phyloP scores from a whole-genome alignment of 177 flowering plant species.

The Telopea speciosissima region DNA sequence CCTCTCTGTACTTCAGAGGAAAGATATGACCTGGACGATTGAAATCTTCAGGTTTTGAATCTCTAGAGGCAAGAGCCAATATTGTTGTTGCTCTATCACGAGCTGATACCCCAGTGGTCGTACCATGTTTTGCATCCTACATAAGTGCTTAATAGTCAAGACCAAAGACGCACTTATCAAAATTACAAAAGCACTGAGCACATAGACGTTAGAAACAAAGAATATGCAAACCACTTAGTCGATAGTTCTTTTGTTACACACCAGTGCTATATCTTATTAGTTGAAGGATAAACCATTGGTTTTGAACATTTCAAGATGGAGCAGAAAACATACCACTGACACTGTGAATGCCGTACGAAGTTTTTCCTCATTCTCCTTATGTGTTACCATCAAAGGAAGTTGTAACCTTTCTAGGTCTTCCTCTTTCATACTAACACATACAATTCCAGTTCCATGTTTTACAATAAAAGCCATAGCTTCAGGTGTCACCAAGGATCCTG shows the following conservation, averaged over 20 bases:
- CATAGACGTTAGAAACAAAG: not conserved
- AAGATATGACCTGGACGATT: conserved; percentile 97
- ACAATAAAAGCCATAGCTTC: conserved; percentile 15
- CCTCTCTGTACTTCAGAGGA: conserved; percentile 88
- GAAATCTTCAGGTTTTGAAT: conserved; percentile 87
- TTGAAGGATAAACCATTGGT: not conserved
- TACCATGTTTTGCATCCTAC: conserved; percentile 93
- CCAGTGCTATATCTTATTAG: not conserved
- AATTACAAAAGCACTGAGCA: not conserved
- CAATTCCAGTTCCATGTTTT: conserved; percentile 15
- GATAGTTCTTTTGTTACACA: too few species aligned
- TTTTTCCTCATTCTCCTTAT: conserved; percentile 76
- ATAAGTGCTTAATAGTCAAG: conserved; percentile 5
- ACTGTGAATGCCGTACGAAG: conserved; percentile 84
- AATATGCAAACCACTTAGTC: too few species aligned
- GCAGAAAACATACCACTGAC: conserved; percentile 62
- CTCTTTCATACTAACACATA: conserved; percentile 37
- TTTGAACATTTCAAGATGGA: not conserved
- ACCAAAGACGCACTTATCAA: not conserved
- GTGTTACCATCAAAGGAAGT: conserved; percentile 80
- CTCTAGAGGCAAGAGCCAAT: conserved; percentile 64
- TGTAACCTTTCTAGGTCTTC: conserved; percentile 78
- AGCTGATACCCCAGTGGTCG: conserved; percentile 97
- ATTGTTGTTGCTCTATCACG: conserved; percentile 83
- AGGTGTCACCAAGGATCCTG: conserved; percentile 9